phyloP scores from a whole-genome alignment of 202 grass and related monocot genomes.

The Carex arenaria region DNA sequence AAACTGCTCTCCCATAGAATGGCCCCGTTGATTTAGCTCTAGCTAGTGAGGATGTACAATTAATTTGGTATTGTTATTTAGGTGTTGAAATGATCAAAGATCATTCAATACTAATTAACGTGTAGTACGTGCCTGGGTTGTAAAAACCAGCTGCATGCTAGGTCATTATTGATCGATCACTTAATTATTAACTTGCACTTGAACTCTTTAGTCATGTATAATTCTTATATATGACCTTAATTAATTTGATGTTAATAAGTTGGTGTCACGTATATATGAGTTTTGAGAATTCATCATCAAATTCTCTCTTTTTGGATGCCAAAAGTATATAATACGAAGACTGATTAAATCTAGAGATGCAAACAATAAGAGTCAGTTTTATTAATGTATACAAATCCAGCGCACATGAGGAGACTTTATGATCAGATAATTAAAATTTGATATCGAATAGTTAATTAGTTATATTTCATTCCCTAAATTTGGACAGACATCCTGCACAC shows the following conservation, averaged over 20 bases:
- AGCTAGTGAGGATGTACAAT: no score
- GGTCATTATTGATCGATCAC: background rate
- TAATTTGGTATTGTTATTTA: no score
- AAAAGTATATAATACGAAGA: background rate
- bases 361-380: background rate
- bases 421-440: no score
- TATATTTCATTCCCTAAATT: no score
- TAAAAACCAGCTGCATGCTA: background rate
- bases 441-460: no score
- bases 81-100: slow-evolving; percentile 5
- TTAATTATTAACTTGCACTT: no score
- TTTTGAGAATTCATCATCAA: no score
- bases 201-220: background rate
- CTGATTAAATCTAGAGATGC: background rate
- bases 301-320: no score
- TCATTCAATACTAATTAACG: background rate
- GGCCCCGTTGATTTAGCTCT: no score
- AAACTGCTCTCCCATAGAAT: no score
- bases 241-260: background rate
- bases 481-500: no score
- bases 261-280: background rate
- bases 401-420: no score
- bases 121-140: background rate
- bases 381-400: background rate
- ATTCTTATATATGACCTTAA: background rate